Conservation (phyloP, 257 asterid genomes). For the Solanum sejunctum region DNA sequence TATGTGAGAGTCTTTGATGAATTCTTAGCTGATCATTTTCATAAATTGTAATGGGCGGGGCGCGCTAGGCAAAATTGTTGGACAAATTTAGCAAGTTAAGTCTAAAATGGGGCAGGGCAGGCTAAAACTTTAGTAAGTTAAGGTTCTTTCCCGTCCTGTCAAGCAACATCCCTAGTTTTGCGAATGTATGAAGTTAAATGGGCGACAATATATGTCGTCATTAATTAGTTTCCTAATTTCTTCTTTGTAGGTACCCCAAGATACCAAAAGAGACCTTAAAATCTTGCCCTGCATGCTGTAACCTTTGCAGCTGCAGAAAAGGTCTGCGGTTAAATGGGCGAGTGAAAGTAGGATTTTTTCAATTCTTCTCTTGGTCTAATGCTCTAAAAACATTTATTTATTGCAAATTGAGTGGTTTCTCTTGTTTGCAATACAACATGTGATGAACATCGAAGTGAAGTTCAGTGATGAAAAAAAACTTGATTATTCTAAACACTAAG, state of each 20-base stretch:
- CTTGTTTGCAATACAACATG: slow-evolving; percentile 10
- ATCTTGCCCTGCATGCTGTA: slow-evolving; percentile 66
- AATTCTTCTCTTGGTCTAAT: neutral
- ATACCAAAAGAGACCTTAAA: slow-evolving; percentile 50
- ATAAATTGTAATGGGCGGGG: neutral
- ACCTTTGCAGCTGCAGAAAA: slow-evolving; percentile 70
- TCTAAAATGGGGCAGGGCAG: neutral
- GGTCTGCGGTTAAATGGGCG: slow-evolving; percentile 48
- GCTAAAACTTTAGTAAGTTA: neutral
- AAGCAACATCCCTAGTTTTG: neutral
- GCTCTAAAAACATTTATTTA: neutral
- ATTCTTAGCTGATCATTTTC: neutral
- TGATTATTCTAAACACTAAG: slow-evolving; percentile 37
- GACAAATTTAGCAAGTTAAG: neutral
- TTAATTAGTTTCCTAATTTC: neutral
- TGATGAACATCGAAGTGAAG: slow-evolving; percentile 22
- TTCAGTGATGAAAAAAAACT: slow-evolving; percentile 23
- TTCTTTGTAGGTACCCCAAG: slow-evolving; percentile 52
- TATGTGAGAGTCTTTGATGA: neutral
- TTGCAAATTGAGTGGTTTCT: neutral
- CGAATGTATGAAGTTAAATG: neutral
- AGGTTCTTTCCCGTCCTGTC: neutral
- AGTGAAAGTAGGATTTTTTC: slow-evolving; percentile 25
- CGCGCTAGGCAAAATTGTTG: neutral
- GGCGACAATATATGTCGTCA: neutral